Base-by-base conservation (phyloP, 1,284 basidiomycete genomes). In the Apiotrichum veenhuisii region DNA sequence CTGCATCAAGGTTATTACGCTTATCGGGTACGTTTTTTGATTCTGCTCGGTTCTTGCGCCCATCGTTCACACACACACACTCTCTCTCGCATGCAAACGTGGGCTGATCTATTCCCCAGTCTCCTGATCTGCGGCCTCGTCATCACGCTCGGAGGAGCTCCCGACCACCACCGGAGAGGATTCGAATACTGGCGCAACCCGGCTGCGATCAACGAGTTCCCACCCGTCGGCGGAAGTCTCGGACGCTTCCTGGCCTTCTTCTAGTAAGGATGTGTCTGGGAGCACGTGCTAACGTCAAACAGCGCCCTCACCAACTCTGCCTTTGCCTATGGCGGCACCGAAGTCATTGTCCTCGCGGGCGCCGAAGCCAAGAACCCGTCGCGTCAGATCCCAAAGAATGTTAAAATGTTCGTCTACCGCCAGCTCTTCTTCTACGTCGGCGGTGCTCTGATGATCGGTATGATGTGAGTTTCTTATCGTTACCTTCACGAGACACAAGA, bases 1-100 rank as follows among this genome's bases (percentile, higher is more conserved):
- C 11, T 87, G 85, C 12, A 87, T 90, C 75, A 90, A 91, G 76
- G 86, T 91, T 22, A 75, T 89, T 50, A 88, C 87, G 3, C 87
- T 89, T 63, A 18, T 50, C 14, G 49, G 46, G 46, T 48, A 25
- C 2, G 46, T 37, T 8, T 41, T 3, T 7, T 12, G 30, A 7
- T 30, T 7, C 30, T 30, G 30, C 7, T 12, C 5, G 7, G 30
- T 30, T 12, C 7, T 5, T 5, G 12, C 7, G 30, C 30, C 30
- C 30, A 20, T 1, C 5, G n/a, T 14, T 20, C 5, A 14, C 38
- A 20, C 10, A 20, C 40, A 20, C 5, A 41, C 40, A 20, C 5
- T n/a, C n/a, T n/a, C n/a, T n/a, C n/a, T n/a, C n/a, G n/a, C n/a
- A n/a, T n/a, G n/a, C n/a, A n/a, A n/a, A n/a, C n/a, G n/a, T n/a